Base-by-base conservation (phyloP, 2,329 filamentous ascomycete species). In the Fusarium udum region DNA sequence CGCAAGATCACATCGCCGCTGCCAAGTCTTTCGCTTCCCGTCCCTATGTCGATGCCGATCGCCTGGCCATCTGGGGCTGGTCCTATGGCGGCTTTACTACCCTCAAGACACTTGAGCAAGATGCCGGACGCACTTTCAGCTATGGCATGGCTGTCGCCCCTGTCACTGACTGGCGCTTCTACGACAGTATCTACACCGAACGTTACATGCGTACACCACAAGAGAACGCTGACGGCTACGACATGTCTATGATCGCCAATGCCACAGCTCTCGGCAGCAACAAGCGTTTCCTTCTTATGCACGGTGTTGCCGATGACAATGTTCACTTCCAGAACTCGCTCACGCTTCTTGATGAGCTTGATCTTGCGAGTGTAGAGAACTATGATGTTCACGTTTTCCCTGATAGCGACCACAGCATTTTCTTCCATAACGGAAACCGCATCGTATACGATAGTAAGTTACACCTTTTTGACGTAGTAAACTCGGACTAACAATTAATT, bases 121-220 rank as follows among this genome's bases (percentile, higher is more conserved):
- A 99, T 80, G 95, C 90, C 14, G 96, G 97, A 10, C 82, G 90
- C 79, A 98, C 95, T 0, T 99, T 98, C 85, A 92, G 92, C 73
- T 99, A 99, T 81, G 97, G 96, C 76, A 97, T 99, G 93, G 95
- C 97, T 12, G 97, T 99, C 58, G 96, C 96, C 4, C 96, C 96
- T 24, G 96, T 99, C n/a, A 98, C 95, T 0, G 95, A 99, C 82
- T 99, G 96, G 96, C 89, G 93, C 64, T 97, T 93, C 83, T 99
- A 99, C 83, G 93, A 98, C 83, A 93, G 91, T 67, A 92, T 98
- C 78, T 98, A 98, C 85, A 97, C 95, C 0, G 95, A 98, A 83
- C 91, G 96, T 40, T 99, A 98, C 84, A 99, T 99, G 97, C 92
- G 95, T 79, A 97, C 92, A 2, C 96, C 96, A 4, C 91, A 97